Evolutionary conservation across 768 basidiomycete genomes (phyloP), one percentile per base, ranked within the genome.

Genomic region (Lentinula guzmanii): DNA sequence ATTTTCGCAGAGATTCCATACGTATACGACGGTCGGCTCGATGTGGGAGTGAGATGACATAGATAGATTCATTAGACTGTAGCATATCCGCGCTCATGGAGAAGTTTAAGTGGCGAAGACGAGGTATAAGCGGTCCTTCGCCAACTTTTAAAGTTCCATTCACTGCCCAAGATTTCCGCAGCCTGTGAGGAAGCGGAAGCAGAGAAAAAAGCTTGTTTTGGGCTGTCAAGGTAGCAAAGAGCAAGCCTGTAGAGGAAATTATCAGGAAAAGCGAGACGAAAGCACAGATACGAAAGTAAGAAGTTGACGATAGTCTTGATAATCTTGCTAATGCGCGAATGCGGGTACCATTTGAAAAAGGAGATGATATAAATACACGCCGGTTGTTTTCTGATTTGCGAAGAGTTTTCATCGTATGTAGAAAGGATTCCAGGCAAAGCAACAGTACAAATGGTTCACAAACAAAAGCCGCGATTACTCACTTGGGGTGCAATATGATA

Each of bases 31-130:
- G 48, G 13, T 60, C 59, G 24, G 48, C 34, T 21, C 59, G 16
- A 31, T 42, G 41, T 33, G 59, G 59, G 11, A 60, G 39, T 11
- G 59, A 60, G 15, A 60, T 4, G 28, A 60, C 59, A 41, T 60
- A 52, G 39, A 60, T 60, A 3, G 59, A 52, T 35, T 60, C 59
- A 5, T 35, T 37, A 21, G 5, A 52, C 6, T 28, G 15, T 15
- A 15, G 35, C 9, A 37, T 18, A n/a, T 57, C n/a, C n/a, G 16
- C 1, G 33, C 10, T 33, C 13, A 13, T 28, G 5, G 16, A 16
- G 18, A 16, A 11, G 28, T n/a, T 21, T n/a, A 33, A 53, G 6
- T 24, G 18, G 21, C 21, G 9, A 24, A 48, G 7, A 33, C 52
- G 52, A 34, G 52, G 52, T 16, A 53, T 35, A 28, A 53, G 52